A percentile compares a stretch with the other conserved stretches of the same genome.
These are phyloP conservation scores for Paecilomyces fulvus DNA, from an alignment of 2,329 filamentous ascomycete genomes.

Conservation along the genomic window DNA sequence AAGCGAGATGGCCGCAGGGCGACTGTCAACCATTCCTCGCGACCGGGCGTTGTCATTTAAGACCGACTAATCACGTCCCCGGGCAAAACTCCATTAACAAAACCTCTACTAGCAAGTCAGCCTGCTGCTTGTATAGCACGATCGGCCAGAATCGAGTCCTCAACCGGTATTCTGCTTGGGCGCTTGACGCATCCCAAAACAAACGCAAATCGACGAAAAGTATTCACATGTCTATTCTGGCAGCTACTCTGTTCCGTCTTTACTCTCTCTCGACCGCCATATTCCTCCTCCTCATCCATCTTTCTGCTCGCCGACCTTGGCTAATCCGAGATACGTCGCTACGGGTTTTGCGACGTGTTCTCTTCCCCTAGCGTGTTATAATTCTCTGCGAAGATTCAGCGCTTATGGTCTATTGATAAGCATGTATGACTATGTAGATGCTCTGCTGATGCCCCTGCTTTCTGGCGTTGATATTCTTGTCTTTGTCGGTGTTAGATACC, in stretches of 20 bases:
- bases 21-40: constrained; percentile 16
- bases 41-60: constrained; percentile 12
- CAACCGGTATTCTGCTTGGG: background rate
- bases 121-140: background rate
- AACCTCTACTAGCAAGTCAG: background rate
- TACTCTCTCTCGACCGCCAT: background rate
- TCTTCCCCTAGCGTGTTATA: background rate
- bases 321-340: background rate
- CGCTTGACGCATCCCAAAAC: background rate
- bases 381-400: background rate
- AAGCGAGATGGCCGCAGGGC: constrained; percentile 23
- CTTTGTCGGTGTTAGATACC: background rate
- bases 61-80: background rate
- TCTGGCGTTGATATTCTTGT: background rate
- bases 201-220: background rate
- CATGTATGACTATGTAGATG: background rate
- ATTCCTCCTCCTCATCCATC: background rate
- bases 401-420: background rate
- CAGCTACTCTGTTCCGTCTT: background rate
- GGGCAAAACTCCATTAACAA: background rate
- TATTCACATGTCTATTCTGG: background rate
- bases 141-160: background rate
- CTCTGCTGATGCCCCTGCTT: background rate
- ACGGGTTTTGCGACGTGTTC: background rate
- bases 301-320: background rate